A percentile compares a stretch with the other conserved stretches of the same genome.
Evolutionary conservation across 2,329 filamentous ascomycete species (phyloP).

Genomic region (Boeremia exigua): DNA sequence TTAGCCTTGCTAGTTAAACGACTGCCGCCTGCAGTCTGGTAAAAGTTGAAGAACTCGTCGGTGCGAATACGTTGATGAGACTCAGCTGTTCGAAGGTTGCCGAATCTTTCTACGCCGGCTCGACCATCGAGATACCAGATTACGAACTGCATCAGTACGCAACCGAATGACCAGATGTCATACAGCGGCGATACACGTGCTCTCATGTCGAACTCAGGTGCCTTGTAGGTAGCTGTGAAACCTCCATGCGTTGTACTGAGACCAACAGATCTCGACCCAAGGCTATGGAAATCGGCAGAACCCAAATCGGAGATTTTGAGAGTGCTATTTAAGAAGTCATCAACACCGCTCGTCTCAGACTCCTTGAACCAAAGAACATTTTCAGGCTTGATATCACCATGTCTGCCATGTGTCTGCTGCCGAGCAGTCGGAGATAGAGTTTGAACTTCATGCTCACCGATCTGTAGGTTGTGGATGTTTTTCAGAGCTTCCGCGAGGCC

Average conservation of each 20-base stretch:
- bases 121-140: constrained; percentile 33
- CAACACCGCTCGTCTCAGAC: neutral
- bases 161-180: constrained; percentile 46
- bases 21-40: neutral
- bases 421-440: neutral
- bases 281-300: constrained; percentile 41
- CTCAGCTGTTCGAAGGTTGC: neutral
- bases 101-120: neutral
- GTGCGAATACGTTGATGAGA: neutral
- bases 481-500: constrained; percentile 9
- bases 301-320: constrained; percentile 45
- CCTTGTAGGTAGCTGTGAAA: constrained; percentile 45
- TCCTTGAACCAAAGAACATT: constrained; percentile 18
- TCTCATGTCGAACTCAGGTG: constrained; percentile 46
- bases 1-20: neutral
- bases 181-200: constrained; percentile 42
- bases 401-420: constrained; percentile 6
- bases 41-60: neutral
- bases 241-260: constrained; percentile 9
- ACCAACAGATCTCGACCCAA: constrained; percentile 31
- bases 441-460: neutral
- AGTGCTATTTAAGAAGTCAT: neutral
- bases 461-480: constrained; percentile 2
- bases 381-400: constrained; percentile 22
- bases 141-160: constrained; percentile 35